Conservation (phyloP, 495 filamentous ascomycete species). For the Halenospora varia region DNA sequence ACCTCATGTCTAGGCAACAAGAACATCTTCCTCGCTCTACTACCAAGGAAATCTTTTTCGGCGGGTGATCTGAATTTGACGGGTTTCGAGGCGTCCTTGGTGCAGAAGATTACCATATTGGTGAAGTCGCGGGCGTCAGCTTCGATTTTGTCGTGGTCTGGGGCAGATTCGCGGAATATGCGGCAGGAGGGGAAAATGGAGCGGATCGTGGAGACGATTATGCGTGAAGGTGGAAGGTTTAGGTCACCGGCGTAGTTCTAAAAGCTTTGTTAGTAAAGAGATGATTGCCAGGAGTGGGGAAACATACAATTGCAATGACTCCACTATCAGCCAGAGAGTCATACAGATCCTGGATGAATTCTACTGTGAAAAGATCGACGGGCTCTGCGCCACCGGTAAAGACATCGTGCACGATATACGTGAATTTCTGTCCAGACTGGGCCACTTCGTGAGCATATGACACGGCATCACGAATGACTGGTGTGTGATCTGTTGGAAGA, state of each 20-base stretch:
- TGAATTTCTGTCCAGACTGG: constrained; percentile 49
- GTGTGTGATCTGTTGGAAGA: constrained; percentile 71
- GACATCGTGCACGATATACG: constrained; percentile 98
- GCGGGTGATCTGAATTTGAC: constrained; percentile 61
- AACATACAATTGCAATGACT: constrained; percentile 81
- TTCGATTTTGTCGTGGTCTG: constrained; percentile 33
- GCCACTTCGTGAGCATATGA: constrained; percentile 59
- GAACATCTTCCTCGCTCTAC: constrained; percentile 60
- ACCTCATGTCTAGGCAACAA: constrained; percentile 75
- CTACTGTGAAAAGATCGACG: constrained; percentile 76
- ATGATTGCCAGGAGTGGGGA: background rate
- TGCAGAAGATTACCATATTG: constrained; percentile 84
- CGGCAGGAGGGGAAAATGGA: constrained; percentile 74
- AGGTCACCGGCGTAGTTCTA: constrained; percentile 98
- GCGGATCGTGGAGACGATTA: constrained; percentile 69
- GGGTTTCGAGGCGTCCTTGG: constrained; percentile 31
- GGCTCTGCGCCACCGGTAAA: constrained; percentile 97
- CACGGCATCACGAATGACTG: constrained; percentile 78
- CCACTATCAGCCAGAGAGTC: constrained; percentile 71
- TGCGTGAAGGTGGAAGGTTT: constrained; percentile 60
- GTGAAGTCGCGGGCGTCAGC: constrained; percentile 64
- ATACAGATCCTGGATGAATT: constrained; percentile 68
- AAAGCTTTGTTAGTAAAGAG: constrained; percentile 8
- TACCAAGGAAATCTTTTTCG: constrained; percentile 65
- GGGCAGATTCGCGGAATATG: constrained; percentile 73